Base-by-base conservation (phyloP, 2,329 filamentous ascomycete genomes). In the Ceratocystis colombiana region DNA sequence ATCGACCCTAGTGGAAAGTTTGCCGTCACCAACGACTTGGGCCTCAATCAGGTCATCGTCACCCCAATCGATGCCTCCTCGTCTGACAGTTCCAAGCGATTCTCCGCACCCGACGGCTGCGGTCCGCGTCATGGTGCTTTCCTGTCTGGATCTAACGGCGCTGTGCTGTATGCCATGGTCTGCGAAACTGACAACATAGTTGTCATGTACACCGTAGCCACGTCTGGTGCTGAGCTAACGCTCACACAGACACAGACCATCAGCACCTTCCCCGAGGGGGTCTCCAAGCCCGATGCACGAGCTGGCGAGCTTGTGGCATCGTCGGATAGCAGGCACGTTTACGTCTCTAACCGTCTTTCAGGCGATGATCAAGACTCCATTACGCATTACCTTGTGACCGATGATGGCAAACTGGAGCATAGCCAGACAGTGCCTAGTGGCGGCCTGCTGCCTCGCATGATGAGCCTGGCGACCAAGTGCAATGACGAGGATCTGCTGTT, bases 331-430 rank as follows among this genome's bases (percentile, higher is more conserved):
- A 72, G 72, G 69, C 74, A 80, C 72, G 70, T 82, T 20, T 82
- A 82, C 72, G 75, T 82, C 64, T 79, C 79, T 46, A 82, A 82
- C 75, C 79, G 80, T 3, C 69, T 80, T 30, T 78, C 75, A 1
- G 79, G 78, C 64, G 75, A 76, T 45, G 70, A 69, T 2, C 77
- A 76, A 7, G 80, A 82, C 73, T 78, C 73, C 70, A 77, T 82
- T 70, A 75, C 78, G 5, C 77, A 78, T 71, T 80, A 82, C 71
- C 72, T 72, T 70, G 69, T 77, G 53, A 71, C 73, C 62, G 66
- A 68, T 37, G 66, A 68, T 30, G 63, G 68, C 41, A 72, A 68
- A 7, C 74, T 79, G 64, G 69, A 72, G 50, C 76, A 75, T 64
- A 71, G 70, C 30, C 73, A 74, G 63, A 69, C 72, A 22, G 71